Evolutionary conservation across 208 protist species (phyloP), one percentile per base, ranked within the genome.

Genomic region (Wallacemonas sp.): DNA sequence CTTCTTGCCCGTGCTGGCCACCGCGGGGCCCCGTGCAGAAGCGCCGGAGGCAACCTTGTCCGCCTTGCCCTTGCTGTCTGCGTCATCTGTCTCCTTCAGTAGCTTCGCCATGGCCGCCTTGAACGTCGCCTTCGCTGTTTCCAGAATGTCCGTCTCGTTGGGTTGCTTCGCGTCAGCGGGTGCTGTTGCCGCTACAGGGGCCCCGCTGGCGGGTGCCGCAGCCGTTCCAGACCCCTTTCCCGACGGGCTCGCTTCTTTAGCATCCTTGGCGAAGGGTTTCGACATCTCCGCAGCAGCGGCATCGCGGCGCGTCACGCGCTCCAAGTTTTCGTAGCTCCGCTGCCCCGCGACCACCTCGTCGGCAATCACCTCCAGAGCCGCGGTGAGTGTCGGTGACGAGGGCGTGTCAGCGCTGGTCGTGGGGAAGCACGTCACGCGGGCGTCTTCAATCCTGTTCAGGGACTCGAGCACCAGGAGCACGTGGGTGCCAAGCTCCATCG

Each of bases 251-350:
- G 45, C 26, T 1, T 55, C 52, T 5, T 8, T 10, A 3, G 12
- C 18, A 5, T 20, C 28, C n/a, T 39, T 12, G 0, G 38, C 57
- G 39, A 81, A 81, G 16, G 70, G 75, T 45, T 70, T 50, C 39
- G 70, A 62, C 22, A 57, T 18, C 52, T 70, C 75, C 1, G 48
- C 38, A 28, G 46, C 31, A 20, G n/a, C 49, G 28, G 31, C 46
- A 18, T 67, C 39, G 18, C 74, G 59, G 22, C 54, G 63, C 18
- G 67, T 16, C 7, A 65, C 65, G 14, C 72, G 61, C 31, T 62
- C 33, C 7, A 62, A 67, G 4, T 65, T 25, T 2, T 44, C 55
- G 31, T 70, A 76, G 32, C 63, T 59, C 26, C 39, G 52, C 8
- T 71, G 70, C 2, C 65, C 73, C 2, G 38, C 44, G 7, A 31